Evolutionary conservation across 148 eudicot species (phyloP).

Genomic region (Camellia sinensis): DNA sequence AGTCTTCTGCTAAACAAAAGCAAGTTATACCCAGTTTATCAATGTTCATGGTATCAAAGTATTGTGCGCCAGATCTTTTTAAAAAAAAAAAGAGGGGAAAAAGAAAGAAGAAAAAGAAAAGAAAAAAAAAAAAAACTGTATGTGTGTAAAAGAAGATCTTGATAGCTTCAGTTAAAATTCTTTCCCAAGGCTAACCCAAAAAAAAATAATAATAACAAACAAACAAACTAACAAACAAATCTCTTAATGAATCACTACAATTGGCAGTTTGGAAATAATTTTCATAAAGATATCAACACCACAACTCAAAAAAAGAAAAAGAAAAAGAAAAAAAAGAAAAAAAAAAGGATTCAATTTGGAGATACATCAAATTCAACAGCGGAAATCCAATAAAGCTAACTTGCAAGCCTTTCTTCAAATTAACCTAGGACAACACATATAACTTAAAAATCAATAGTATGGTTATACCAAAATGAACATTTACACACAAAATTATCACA

Average conservation of each 20-base stretch:
- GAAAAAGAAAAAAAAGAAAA: too few species aligned
- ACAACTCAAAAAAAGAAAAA: background rate
- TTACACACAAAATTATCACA: background rate
- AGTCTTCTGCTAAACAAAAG: conserved; percentile 13
- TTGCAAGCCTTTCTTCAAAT: background rate
- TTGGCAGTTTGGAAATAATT: background rate
- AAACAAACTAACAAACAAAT: too few species aligned
- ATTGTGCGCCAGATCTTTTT: background rate
- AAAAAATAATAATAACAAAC: background rate
- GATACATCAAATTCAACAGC: background rate
- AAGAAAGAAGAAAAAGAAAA: too few species aligned
- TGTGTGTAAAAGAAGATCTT: background rate
- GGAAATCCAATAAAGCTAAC: background rate
- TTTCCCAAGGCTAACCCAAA: background rate
- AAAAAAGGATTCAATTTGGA: background rate
- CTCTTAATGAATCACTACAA: background rate
- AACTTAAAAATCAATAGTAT: background rate
- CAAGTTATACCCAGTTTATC: background rate
- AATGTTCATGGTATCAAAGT: background rate
- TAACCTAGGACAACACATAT: background rate
- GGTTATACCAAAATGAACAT: background rate
- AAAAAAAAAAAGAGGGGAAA: background rate
- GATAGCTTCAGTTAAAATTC: background rate
- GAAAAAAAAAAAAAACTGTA: background rate
- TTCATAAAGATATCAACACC: background rate